These are phyloP conservation scores for Mucor sp. DNA, from an alignment of 371 early-diverging fungal genomes.

Conservation along the genomic window DNA sequence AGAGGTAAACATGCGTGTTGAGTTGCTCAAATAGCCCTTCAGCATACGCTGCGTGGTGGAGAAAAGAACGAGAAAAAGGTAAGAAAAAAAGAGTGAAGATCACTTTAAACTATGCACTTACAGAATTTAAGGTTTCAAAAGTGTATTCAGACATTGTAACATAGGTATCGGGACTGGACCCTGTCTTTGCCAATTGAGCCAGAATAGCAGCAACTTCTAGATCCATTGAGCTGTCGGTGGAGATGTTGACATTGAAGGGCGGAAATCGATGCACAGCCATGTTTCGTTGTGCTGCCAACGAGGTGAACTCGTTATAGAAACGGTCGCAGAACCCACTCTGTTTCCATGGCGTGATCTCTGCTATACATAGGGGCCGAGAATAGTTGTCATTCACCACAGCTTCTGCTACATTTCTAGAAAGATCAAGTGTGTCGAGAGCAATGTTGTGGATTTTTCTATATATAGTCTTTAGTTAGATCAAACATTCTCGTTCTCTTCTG, in stretches of 20 bases:
- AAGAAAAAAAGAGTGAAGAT: neutral
- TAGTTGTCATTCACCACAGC: conserved; percentile 11
- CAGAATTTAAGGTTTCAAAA: conserved; percentile 24
- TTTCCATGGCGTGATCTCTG: conserved; percentile 14
- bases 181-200: neutral
- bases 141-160: conserved; percentile 33
- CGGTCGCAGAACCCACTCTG: conserved; percentile 20
- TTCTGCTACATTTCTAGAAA: conserved; percentile 11
- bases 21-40: conserved; percentile 21
- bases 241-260: conserved; percentile 20
- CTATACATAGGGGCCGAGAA: conserved; percentile 22
- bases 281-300: neutral
- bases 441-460: conserved; percentile 1
- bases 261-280: conserved; percentile 2
- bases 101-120: conserved; percentile 6
- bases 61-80: neutral
- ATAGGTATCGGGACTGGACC: conserved; percentile 22
- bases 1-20: conserved; percentile 20
- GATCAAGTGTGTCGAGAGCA: neutral
- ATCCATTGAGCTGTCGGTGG: conserved; percentile 20
- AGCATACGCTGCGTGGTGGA: conserved; percentile 19
- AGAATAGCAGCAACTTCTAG: conserved; percentile 17
- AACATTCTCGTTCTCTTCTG: neutral
- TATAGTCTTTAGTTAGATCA: neutral
- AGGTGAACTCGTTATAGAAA: conserved; percentile 13